Evolutionary conservation across 768 basidiomycete species (phyloP), one percentile per base, ranked within the genome.

Genomic region (Phanerodontia chrysosporium): DNA sequence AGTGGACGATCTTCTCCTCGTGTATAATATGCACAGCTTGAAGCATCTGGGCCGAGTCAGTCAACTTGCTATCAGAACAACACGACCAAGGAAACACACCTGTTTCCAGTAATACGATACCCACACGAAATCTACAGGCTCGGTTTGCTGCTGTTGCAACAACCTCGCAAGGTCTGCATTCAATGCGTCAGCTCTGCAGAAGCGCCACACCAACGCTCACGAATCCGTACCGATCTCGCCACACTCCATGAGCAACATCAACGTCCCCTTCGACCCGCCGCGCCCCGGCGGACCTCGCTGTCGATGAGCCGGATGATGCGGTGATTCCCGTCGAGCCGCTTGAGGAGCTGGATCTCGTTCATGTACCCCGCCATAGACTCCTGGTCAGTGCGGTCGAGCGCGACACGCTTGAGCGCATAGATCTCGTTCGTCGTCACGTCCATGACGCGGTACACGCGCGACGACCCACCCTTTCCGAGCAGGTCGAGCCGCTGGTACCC

Each of bases 21-120:
- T 99, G 96, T 55, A 98, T 96, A 57, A 98, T 89, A 59, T 97
- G 91, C n/a, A 99, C 96, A 0, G 95, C 95, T 78, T 97, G 88
- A 51, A 99, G 76, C 94, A 99, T 99, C 95, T 98, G 67, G 53
- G 32, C n/a, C 18, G 22, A 14, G 8, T 42, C 18, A 42, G 39
- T 18, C 35, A 18, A 24, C 27, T 28, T 21, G 62, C 27, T 42
- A 32, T 29, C n/a, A 12, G 16, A 27, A 59, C 22, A 18, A 25
- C 21, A 14, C 2, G 12, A 42, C 13, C 27, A 24, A 16, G 28
- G 21, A 9, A 8, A 51, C 80, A 25, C 60, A 92, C 95, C 83
- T 98, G 96, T 68, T 97, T 91, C 94, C 95, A 99, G 68, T 94
- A 96, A 70, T 94, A 90, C 18, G 92, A 86, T 30, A 98, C 83